phyloP scores from a whole-genome alignment of 352 stramenopile genomes.

The Globisporangium carolinianum region DNA sequence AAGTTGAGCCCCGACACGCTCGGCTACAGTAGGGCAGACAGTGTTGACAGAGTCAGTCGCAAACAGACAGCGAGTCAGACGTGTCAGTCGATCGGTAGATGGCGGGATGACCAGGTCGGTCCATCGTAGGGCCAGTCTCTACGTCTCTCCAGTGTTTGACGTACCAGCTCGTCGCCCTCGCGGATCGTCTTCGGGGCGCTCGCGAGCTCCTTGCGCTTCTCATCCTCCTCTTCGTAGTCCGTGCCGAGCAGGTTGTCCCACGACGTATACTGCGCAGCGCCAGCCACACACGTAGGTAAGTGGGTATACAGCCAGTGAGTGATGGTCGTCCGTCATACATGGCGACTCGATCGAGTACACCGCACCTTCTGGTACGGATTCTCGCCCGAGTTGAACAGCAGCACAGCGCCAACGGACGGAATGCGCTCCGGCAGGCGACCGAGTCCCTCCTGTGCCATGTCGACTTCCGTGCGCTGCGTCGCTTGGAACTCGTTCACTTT shows the following conservation, averaged over 20 bases:
- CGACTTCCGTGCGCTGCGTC: constrained; percentile 61
- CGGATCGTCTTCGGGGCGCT: constrained; percentile 73
- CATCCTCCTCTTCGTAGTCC: constrained; percentile 84
- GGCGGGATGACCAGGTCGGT: no score
- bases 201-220: constrained; percentile 77
- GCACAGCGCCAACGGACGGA: constrained; percentile 67
- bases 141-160: constrained; percentile 4
- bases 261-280: constrained; percentile 63
- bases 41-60: neutral
- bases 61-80: neutral
- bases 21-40: constrained; percentile 18
- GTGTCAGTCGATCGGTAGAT: no score
- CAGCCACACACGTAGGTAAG: neutral
- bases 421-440: constrained; percentile 77
- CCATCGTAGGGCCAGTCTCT: no score
- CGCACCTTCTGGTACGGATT: constrained; percentile 84
- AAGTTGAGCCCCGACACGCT: constrained; percentile 68
- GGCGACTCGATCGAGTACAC: neutral
- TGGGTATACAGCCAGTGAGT: no score
- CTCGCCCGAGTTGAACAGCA: constrained; percentile 86
- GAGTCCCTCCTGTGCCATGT: constrained; percentile 75
- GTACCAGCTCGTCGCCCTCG: constrained; percentile 71
- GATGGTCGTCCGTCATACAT: no score
- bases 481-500: constrained; percentile 76
- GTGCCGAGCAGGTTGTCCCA: constrained; percentile 84